Base-by-base conservation (phyloP, 1,139 yeast species). In the Yamadazyma epiphylla region DNA sequence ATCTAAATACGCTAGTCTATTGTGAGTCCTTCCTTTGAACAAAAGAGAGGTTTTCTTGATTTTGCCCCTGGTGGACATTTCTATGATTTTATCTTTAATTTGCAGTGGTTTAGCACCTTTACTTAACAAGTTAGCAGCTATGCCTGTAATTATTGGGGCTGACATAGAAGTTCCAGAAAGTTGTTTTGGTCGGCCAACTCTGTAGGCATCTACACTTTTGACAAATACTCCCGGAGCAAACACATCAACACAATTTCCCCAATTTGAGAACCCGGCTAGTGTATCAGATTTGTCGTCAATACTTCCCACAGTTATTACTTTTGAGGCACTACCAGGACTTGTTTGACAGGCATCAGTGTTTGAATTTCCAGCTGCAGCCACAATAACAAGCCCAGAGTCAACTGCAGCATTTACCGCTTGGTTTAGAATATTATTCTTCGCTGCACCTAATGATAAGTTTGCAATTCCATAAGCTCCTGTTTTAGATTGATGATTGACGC, bases 131-230 rank as follows among this genome's bases (percentile, higher is more conserved):
- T 77, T 70, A 0, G 89, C 91, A 2, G 70, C 77, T 24, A 84
- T 47, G 0, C 96, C 96, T 0, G 91, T 68, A 5, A 85, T 83
- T 2, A 78, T 66, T 0, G 96, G 96, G 1, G 95, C 70, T 0
- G 95, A 79, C 87, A 86, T 86, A 1, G 95, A 86, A 0, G 96
- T 87, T 0, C 96, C 96, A 2, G 94, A 78, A 38, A 80, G 67
- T 4, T 53, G 45, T 27, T 64, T 73, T 1, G 76, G 62, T 3
- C 40, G 29, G 9, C 35, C 38, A 15, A 36, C 26, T 27, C 51
- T 49, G 13, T 33, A 36, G 8, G 50, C 58, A 28, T 60, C 53
- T 9, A 72, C 70, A 45, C 80, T 77, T 31, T 52, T 58, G 2
- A 88, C 80, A 27, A 65, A 63, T 0, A 81, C 83, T 0, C 96